Base-by-base conservation (phyloP, 192 early-diverging fungal genomes). In the Gigaspora rosea region DNA sequence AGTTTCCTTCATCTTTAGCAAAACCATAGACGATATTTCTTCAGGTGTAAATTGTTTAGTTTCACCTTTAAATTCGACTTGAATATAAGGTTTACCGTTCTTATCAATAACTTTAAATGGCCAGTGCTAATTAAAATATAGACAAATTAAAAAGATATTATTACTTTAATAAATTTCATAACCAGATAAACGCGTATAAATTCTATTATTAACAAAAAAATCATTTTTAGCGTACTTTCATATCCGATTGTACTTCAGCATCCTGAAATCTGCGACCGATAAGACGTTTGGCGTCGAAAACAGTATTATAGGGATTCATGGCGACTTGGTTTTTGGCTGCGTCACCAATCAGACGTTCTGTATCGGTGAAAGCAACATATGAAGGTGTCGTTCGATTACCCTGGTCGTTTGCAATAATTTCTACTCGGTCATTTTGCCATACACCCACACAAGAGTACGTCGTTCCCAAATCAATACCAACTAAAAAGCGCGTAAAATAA, bases 341-440 rank as follows among this genome's bases (percentile, higher is more conserved):
- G 86, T 99, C 96, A 84, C 97, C 97, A 80, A 99, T 96, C 77
- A 99, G 91, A 87, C 97, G 96, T 91, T 99, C 97, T 79, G 89
- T 83, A 89, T 97, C 97, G 71, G 95, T 95, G 89, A 99, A 99
- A 61, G 82, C 95, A 74, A 99, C 97, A 78, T 97, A 97, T 76
- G 95, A 96, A 67, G 97, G 96, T 67, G 96, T 99, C 75, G 95
- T 99, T 79, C 97, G 94, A 92, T 97, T 96, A 85, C 97, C 97
- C 89, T 99, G 96, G 86, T 97, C 97, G 89, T 99, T 99, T 88
- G 95, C 94, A 84, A 98, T 96, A 81, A 98, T 96, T 85, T 97
- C 95, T 75, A 96, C 95, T 74, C 90, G 87, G 77, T 91, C 91
- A 80, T 90, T 89, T 80, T 92, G 86, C 88, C 88, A 90, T 69